phyloP scores from a whole-genome alignment of 2,329 filamentous ascomycete genomes.

The Leptographium wingfieldii region DNA sequence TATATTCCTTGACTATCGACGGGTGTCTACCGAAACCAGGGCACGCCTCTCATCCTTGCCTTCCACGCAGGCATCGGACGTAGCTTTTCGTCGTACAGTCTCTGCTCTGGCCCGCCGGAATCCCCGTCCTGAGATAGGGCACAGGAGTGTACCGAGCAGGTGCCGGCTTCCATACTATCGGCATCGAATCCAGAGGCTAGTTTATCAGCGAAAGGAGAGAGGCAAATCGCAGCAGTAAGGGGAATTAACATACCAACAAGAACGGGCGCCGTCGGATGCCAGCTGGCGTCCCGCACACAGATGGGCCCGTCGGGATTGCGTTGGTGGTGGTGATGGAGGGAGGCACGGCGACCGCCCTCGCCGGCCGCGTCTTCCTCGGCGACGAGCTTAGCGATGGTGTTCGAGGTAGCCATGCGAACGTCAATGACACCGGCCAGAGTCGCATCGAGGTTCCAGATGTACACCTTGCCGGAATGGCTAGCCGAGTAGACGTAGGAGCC shows the following conservation, averaged over 20 bases:
- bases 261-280: conserved; percentile 77
- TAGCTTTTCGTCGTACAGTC: conserved; percentile 48
- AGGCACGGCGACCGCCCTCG: neutral
- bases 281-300: conserved; percentile 76
- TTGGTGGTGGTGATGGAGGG: neutral
- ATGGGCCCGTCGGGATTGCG: conserved; percentile 29
- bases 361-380: neutral
- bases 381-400: neutral
- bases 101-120: conserved; percentile 43
- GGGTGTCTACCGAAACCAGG: neutral
- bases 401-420: conserved; percentile 53
- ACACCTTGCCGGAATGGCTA: conserved; percentile 78
- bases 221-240: neutral
- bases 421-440: conserved; percentile 69
- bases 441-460: conserved; percentile 82
- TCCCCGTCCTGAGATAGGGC: conserved; percentile 58
- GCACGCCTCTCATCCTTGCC: neutral
- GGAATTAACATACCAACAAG: conserved; percentile 44
- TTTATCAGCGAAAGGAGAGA: neutral
- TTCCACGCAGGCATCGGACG: conserved; percentile 17
- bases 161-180: conserved; percentile 54
- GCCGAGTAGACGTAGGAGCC: conserved; percentile 89
- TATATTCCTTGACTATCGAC: neutral
- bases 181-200: conserved; percentile 74
- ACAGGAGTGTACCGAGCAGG: conserved; percentile 65